Conservation (phyloP, 2,329 filamentous ascomycete genomes). For the Cladosporium sp. region DNA sequence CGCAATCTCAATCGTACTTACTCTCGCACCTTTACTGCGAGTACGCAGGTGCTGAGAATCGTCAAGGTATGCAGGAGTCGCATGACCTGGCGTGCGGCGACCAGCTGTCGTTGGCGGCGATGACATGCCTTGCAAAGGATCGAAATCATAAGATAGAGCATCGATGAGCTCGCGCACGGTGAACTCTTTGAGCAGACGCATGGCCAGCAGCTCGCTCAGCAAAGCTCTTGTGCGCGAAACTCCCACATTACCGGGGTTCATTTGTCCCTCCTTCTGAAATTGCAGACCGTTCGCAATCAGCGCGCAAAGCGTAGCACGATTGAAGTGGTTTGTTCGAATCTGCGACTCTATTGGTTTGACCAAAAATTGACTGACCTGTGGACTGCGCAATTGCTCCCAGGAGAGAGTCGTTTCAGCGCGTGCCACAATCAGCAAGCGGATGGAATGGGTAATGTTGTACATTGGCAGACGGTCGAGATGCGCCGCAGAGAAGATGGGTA, state of each 20-base stretch:
- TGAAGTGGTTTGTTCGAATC: conserved; percentile 78
- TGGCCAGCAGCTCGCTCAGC: conserved; percentile 84
- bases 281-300: conserved; percentile 91
- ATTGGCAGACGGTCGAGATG: conserved; percentile 81
- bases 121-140: conserved; percentile 78
- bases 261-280: conserved; percentile 80
- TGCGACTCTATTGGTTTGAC: conserved; percentile 93
- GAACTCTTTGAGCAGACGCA: conserved; percentile 87
- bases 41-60: conserved; percentile 38
- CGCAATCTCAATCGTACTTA: conserved; percentile 87
- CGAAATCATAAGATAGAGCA: conserved; percentile 90
- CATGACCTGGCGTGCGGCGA: conserved; percentile 22
- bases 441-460: conserved; percentile 85
- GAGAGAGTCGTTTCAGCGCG: conserved; percentile 87
- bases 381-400: conserved; percentile 94
- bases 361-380: conserved; percentile 91
- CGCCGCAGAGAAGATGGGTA: conserved; percentile 76
- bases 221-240: conserved; percentile 79
- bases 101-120: conserved; percentile 37
- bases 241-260: conserved; percentile 78
- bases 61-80: conserved; percentile 9
- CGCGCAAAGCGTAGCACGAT: conserved; percentile 79
- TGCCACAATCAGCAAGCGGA: conserved; percentile 76
- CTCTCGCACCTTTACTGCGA: conserved; percentile 62
- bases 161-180: conserved; percentile 86